Percentiles rank a stretch among this genome's conserved stretches.
Evolutionary conservation across 169 alveolate species (phyloP).

Genomic region (Cryptosporidium ryanae): DNA sequence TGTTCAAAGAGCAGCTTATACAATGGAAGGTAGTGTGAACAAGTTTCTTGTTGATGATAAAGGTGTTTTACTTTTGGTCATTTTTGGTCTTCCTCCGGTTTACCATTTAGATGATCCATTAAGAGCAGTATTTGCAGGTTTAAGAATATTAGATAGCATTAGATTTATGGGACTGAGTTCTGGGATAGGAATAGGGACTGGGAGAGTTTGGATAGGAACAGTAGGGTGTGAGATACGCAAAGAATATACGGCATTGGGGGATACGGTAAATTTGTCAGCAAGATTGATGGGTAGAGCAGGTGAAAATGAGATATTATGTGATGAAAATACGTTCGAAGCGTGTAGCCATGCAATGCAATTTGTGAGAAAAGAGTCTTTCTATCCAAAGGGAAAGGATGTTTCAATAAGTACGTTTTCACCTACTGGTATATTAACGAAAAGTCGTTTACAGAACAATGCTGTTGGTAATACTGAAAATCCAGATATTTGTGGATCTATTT

Average conservation of each 20-base stretch:
- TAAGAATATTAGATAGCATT: conserved; percentile 80
- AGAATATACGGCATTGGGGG: conserved; percentile 87
- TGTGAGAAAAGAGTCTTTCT: conserved; percentile 79
- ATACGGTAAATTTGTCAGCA: conserved; percentile 84
- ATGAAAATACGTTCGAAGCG: conserved; percentile 80
- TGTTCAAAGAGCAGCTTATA: conserved; percentile 79
- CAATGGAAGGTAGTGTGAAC: conserved; percentile 84
- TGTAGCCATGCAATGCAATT: conserved; percentile 81
- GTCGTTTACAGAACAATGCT: conserved; percentile 61
- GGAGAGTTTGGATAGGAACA: conserved; percentile 87
- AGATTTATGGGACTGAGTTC: conserved; percentile 80
- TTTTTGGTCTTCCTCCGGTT: conserved; percentile 88
- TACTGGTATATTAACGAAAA: conserved; percentile 81
- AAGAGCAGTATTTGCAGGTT: conserved; percentile 83
- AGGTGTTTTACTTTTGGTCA: conserved; percentile 82
- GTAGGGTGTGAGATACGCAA: conserved; percentile 85
- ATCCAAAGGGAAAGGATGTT: conserved; percentile 84
- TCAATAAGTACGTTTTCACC: conserved; percentile 82
- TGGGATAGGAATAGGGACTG: conserved; percentile 86
- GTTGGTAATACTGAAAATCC: background rate
- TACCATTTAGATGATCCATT: conserved; percentile 86
- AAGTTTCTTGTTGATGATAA: conserved; percentile 86
- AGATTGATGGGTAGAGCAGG: conserved; percentile 84
- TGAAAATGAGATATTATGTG: conserved; percentile 77
- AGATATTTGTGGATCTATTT: background rate